Conservation (phyloP, 257 asterid genomes). For the Solanum paucissectum region DNA sequence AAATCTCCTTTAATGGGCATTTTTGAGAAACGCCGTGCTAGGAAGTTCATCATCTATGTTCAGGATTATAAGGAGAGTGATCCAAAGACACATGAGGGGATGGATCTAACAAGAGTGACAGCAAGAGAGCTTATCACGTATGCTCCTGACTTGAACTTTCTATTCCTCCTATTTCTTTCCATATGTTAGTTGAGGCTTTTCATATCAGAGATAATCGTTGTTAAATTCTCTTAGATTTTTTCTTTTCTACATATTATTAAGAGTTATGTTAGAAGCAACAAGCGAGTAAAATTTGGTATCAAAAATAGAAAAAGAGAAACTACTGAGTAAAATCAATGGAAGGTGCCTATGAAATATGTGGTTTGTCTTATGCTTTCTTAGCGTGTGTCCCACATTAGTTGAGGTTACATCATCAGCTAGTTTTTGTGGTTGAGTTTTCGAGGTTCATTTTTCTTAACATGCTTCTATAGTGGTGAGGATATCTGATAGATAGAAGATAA, state of each 20-base stretch:
- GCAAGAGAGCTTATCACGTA: slow-evolving; percentile 81
- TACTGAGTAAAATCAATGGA: not conserved
- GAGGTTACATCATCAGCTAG: not conserved
- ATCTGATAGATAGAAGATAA: not conserved
- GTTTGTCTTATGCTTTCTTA: not conserved
- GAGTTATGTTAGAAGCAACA: not conserved
- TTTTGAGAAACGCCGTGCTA: slow-evolving; percentile 91
- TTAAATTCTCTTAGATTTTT: not conserved
- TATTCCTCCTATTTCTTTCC: not conserved
- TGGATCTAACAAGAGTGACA: slow-evolving; percentile 77
- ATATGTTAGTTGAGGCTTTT: not conserved
- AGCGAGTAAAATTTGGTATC: not conserved
- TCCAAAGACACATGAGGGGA: slow-evolving; percentile 81
- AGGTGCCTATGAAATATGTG: not conserved
- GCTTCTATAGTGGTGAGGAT: not conserved
- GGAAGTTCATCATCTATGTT: slow-evolving; percentile 84
- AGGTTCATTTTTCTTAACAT: not conserved
- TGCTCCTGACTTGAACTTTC: slow-evolving; percentile 3
- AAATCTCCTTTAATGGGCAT: slow-evolving; percentile 97
- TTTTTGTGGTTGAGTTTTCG: not conserved
- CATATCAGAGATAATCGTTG: not conserved
- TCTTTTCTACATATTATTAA: not conserved
- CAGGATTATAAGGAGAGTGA: slow-evolving; percentile 75
- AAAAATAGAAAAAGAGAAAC: not conserved
- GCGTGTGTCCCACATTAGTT: not conserved